Base-by-base conservation (phyloP, 2,329 filamentous ascomycete species). In the Rhynchosporium graminicola region DNA sequence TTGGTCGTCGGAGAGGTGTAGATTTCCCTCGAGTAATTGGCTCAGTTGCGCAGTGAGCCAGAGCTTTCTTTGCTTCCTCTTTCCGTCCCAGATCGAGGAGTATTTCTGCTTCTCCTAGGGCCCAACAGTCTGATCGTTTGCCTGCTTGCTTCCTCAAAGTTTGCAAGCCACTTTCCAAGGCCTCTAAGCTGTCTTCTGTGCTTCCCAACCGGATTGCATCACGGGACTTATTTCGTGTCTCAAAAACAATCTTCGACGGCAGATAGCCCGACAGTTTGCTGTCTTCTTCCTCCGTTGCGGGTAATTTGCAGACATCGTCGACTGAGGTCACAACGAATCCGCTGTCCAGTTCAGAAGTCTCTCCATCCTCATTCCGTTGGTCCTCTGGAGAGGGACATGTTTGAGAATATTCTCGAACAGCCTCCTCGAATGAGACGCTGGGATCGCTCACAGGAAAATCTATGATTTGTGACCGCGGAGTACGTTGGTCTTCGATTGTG, bases 51-150 rank as follows among this genome's bases (percentile, higher is more conserved):
- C 56, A 58, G 20, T 58, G 56, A 26, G 56, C 31, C n/a, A 58
- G 42, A 15, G 56, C 20, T 29, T 48, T 40, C 42, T 45, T 43
- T 15, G 56, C 56, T 28, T 47, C 56, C 15, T 48, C 56, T 15
- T 58, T 58, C 9, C 43, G 29, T 26, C 56, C 56, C 2, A 58
- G 46, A 47, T 58, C 56, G 28, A 58, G 56, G 29, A 58, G 46
- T 58, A 58, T 58, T 40, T 58, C 56, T 9, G 56, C 56, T 58
- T 58, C 56, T 45, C 56, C 46, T 13, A 58, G 29, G 7, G 29
- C 40, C 56, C 43, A 58, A n/a, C 31, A 58, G 20, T 58, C 56
- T 9, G 56, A 58, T 15, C 26, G 56, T n/a, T 58, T 33, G 42
- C 42, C 43, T 28, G 43, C 28, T 48, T 58, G 56, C 56, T 50